Conservation (phyloP, 805 yeast species). For the Myxozyma melibiosi region DNA sequence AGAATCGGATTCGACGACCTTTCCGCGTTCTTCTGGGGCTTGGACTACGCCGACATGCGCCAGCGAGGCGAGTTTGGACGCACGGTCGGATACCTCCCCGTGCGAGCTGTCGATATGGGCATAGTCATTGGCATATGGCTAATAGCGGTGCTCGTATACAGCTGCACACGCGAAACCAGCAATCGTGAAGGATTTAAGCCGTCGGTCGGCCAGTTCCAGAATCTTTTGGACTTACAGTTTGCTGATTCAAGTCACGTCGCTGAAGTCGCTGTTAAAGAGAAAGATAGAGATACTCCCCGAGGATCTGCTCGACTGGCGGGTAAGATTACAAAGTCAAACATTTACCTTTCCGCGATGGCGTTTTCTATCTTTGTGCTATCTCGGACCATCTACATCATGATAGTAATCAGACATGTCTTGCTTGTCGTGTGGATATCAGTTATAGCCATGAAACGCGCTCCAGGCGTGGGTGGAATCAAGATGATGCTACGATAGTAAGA, state of each 20-base stretch:
- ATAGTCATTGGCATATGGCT: background rate
- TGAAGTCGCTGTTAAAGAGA: background rate
- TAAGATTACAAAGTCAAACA: background rate
- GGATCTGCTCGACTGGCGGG: background rate
- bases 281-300: background rate
- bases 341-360: background rate
- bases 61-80: background rate
- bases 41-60: conserved; percentile 4
- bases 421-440: conserved; percentile 2
- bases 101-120: conserved; percentile 1
- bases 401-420: conserved; percentile 6
- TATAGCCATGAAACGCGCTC: conserved; percentile 5
- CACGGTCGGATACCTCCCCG: background rate
- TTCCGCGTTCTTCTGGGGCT: conserved; percentile 1
- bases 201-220: background rate
- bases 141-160: conserved; percentile 2
- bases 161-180: background rate
- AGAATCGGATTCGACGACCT: background rate
- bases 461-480: conserved; percentile 5
- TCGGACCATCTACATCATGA: conserved; percentile 3
- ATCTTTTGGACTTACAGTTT: background rate
- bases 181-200: background rate
- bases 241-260: background rate
- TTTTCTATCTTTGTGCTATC: background rate
- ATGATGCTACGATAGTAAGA: background rate